A percentile compares a stretch with the other conserved stretches of the same genome.
phyloP scores from a whole-genome alignment of 2,329 filamentous ascomycete genomes.

The Trichoderma pleuroti region DNA sequence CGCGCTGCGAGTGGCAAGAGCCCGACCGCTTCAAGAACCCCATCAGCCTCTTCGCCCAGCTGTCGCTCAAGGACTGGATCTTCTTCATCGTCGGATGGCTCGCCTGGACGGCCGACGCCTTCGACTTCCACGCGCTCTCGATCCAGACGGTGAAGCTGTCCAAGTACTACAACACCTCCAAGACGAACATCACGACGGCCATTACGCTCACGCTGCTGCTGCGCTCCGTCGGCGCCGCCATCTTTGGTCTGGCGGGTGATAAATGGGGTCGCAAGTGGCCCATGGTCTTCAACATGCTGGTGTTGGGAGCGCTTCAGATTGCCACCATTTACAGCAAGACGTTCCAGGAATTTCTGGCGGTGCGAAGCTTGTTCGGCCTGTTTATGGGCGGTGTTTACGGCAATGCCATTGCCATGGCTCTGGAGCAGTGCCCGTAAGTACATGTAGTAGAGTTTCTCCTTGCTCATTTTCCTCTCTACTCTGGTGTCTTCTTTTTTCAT shows the following conservation, averaged over 20 bases:
- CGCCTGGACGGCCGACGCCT: constrained; percentile 78
- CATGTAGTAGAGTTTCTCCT: neutral
- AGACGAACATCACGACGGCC: constrained; percentile 68
- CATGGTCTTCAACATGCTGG: constrained; percentile 75
- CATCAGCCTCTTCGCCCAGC: constrained; percentile 61
- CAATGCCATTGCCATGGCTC: constrained; percentile 72
- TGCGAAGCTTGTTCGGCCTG: constrained; percentile 68
- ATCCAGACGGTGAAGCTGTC: constrained; percentile 73
- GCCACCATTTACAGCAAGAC: constrained; percentile 73
- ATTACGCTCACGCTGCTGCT: constrained; percentile 74
- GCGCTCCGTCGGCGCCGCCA: constrained; percentile 68
- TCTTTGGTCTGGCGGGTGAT: constrained; percentile 75
- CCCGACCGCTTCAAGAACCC: constrained; percentile 68
- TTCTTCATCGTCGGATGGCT: constrained; percentile 72
- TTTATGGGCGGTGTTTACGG: constrained; percentile 82
- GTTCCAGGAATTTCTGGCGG: constrained; percentile 71
- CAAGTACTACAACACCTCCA: constrained; percentile 46
- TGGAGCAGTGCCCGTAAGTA: constrained; percentile 66
- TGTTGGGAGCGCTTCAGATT: constrained; percentile 64
- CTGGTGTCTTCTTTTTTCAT: too few species aligned
- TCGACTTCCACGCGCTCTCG: constrained; percentile 77
- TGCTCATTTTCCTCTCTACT: neutral
- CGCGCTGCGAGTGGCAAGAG: constrained; percentile 62
- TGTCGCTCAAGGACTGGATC: constrained; percentile 65
- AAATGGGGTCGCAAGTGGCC: constrained; percentile 80